Evolutionary conservation across 257 asterid species (phyloP), one percentile per base, ranked within the genome.

Genomic region (Verbascum thapsus): DNA sequence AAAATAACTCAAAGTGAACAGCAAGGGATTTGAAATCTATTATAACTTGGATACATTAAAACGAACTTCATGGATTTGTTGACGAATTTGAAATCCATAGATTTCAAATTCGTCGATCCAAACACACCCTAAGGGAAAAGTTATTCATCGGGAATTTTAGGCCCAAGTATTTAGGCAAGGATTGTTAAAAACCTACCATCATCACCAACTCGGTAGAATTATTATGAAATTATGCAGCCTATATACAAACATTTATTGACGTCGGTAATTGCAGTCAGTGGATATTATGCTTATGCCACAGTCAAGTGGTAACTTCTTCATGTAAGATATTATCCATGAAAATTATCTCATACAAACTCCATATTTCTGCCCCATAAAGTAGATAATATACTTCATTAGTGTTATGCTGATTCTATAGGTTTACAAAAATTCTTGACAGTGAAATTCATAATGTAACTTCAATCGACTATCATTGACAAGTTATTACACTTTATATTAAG

Each of bases 381-480:
- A 54, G 17, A 26, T n/a, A 58, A 61, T 30, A 22, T 23, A 23
- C 26, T 45, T 57, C 37, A 37, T 47, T 7, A 20, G 17, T 7
- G n/a, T n/a, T 32, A 38, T 5, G 40, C 19, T 20, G 41, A 18
- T 44, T 20, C 47, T 54, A 38, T 41, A 23, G n/a, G 42, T 12
- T 13, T 20, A 12, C 8, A 42, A 23, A 39, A 15, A 43, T 52
- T 23, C 6, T 39, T 10, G 43, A 20, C 44, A 10, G 7, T 20
- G 12, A 63, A 19, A 47, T 18, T 47, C 20, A 16, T 60, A 62
- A 40, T 49, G n/a, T 34, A 15, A 18, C 53, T 53, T 39, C 19
- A 55, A 47, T 58, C 19, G 54, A 7, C 26, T n/a, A n/a, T n/a
- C 30, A 32, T 75, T 53, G 40, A 48, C 58, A 42, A 54, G 13